Percentiles rank a stretch among this genome's conserved stretches.
These are phyloP conservation scores for Phanerochaete carnosa DNA, from an alignment of 768 basidiomycete species.

Conservation along the genomic window DNA sequence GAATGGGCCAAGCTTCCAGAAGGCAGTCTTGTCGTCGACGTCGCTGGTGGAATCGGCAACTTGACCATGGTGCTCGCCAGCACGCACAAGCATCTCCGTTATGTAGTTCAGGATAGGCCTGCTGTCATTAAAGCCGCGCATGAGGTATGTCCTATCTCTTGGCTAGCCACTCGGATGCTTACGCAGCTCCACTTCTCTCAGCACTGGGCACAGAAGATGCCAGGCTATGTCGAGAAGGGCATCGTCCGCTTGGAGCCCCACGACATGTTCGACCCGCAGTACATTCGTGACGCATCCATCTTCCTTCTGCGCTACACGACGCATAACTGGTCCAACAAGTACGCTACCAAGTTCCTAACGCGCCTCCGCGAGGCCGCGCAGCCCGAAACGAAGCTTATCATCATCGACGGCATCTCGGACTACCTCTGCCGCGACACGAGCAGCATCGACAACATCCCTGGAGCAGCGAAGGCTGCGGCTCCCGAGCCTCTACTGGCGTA, in stretches of 20 bases:
- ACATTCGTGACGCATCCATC: conserved; percentile 23
- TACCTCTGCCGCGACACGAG: conserved; percentile 17
- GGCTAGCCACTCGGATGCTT: background rate
- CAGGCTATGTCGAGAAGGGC: background rate
- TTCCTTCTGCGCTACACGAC: conserved; percentile 25
- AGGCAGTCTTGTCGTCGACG: conserved; percentile 28
- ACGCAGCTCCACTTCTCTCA: background rate
- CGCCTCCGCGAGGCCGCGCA: conserved; percentile 21
- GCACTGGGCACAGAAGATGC: conserved; percentile 7
- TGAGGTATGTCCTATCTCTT: conserved; percentile 7
- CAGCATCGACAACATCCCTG: conserved; percentile 23
- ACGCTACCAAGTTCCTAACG: conserved; percentile 23
- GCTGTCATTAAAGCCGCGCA: conserved; percentile 22
- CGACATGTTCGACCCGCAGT: conserved; percentile 27
- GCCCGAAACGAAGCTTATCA: conserved; percentile 28
- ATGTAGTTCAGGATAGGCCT: conserved; percentile 30
- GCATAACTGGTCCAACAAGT: conserved; percentile 34
- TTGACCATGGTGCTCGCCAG: conserved; percentile 20
- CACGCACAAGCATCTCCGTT: conserved; percentile 19
- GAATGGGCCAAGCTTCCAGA: conserved; percentile 21
- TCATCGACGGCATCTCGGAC: conserved; percentile 39
- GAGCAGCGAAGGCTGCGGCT: conserved; percentile 16
- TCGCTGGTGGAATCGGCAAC: conserved; percentile 30
- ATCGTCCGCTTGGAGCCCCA: conserved; percentile 10
- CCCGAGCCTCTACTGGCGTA: conserved; percentile 28